Percentiles rank a stretch among this genome's conserved stretches.
Conservation (phyloP, 768 basidiomycete species). For the Xerocomellus amylosporus region DNA sequence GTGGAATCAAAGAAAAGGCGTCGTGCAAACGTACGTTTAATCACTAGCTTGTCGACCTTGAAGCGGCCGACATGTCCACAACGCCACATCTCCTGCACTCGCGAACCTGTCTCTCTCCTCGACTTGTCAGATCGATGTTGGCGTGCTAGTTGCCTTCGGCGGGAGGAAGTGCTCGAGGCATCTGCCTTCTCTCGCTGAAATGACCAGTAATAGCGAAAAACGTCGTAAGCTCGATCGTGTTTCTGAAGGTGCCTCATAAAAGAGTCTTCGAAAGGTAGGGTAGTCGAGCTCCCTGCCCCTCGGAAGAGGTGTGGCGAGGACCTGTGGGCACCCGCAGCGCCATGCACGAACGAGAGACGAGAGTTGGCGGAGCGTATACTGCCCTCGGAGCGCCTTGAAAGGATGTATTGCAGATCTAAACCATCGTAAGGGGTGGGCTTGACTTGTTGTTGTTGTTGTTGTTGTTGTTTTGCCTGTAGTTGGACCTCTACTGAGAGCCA, state of each 20-base stretch:
- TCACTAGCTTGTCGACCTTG: constrained; percentile 49
- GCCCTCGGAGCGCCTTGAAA: constrained; percentile 35
- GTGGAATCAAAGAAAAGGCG: constrained; percentile 18
- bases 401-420: constrained; percentile 46
- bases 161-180: constrained; percentile 19
- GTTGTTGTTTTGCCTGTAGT: constrained; percentile 22
- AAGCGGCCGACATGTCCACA: constrained; percentile 63
- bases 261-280: constrained; percentile 38
- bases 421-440: constrained; percentile 28
- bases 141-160: constrained; percentile 21
- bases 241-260: constrained; percentile 38
- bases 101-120: constrained; percentile 20
- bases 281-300: constrained; percentile 34
- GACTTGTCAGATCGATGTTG: constrained; percentile 16
- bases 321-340: neutral
- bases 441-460: neutral
- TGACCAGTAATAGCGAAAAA: constrained; percentile 51
- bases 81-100: constrained; percentile 60
- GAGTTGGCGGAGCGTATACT: constrained; percentile 32
- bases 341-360: constrained; percentile 19
- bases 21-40: constrained; percentile 33
- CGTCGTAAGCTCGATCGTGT: constrained; percentile 44
- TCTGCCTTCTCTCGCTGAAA: constrained; percentile 55
- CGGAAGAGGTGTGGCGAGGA: constrained; percentile 30
- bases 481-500: constrained; percentile 53